Percentiles rank a stretch among this genome's conserved stretches.
Conservation (phyloP, 257 asterid genomes). For the Ocimum tenuiflorum region DNA sequence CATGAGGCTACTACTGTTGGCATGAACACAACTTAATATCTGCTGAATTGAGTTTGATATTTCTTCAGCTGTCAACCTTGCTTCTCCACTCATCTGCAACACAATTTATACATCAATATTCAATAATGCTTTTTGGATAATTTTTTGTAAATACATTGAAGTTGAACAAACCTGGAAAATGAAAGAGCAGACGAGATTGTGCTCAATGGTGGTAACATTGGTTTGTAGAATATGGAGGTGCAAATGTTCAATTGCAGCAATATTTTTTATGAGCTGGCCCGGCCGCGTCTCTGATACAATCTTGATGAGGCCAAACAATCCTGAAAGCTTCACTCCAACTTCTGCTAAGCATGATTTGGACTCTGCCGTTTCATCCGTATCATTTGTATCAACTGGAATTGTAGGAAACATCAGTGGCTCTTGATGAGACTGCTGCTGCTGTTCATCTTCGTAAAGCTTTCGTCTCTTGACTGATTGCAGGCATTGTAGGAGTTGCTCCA, state of each 20-base stretch:
- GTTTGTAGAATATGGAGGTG: constrained; percentile 65
- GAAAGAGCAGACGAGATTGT: constrained; percentile 70
- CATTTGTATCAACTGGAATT: not conserved
- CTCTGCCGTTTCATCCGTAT: constrained; percentile 57
- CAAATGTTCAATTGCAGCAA: constrained; percentile 77
- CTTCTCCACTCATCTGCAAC: constrained; percentile 60
- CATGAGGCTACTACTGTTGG: constrained; percentile 24
- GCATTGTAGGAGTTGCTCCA: constrained; percentile 80
- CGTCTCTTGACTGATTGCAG: constrained; percentile 68
- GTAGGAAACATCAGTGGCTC: constrained; percentile 30
- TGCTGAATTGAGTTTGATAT: constrained; percentile 81
- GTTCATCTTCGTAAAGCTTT: constrained; percentile 13
- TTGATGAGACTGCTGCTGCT: constrained; percentile 28
- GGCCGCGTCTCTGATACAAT: constrained; percentile 58
- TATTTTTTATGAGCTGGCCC: constrained; percentile 50
- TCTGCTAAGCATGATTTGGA: constrained; percentile 68
- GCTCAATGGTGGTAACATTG: constrained; percentile 68
- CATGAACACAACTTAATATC: constrained; percentile 62
- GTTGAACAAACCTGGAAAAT: constrained; percentile 56
- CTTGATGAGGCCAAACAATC: constrained; percentile 71
- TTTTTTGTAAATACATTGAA: not conserved
- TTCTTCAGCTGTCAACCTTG: constrained; percentile 64
- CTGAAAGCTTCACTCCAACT: constrained; percentile 66
- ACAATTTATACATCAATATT: not conserved
- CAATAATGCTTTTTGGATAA: too few species aligned